Conservation (phyloP, 495 filamentous ascomycete genomes). For the Penicillium coffeae region DNA sequence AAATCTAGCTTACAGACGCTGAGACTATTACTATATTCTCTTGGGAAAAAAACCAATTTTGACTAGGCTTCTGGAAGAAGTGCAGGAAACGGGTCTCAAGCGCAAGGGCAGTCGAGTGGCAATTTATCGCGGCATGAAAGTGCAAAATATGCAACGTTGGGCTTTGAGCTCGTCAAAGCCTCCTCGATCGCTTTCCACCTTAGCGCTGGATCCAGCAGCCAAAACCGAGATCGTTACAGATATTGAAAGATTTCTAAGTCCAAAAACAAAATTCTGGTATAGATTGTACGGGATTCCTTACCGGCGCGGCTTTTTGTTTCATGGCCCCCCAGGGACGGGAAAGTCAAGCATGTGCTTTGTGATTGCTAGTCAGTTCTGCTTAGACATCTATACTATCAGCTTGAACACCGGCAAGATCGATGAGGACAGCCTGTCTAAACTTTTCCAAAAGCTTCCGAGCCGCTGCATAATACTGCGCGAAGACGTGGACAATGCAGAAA, state of each 20-base stretch:
- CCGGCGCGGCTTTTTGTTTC: slow-evolving; percentile 57
- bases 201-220: no score
- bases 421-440: slow-evolving; percentile 59
- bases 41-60: no score
- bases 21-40: no score
- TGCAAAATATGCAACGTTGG: no score
- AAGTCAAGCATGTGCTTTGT: slow-evolving; percentile 63
- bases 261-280: slow-evolving; percentile 25
- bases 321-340: slow-evolving; percentile 67
- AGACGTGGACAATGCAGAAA: slow-evolving; percentile 30
- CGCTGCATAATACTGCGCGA: slow-evolving; percentile 34
- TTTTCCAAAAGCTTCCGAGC: slow-evolving; percentile 52
- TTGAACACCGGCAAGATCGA: slow-evolving; percentile 7
- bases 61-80: no score
- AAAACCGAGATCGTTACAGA: no score
- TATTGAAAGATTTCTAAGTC: slow-evolving; percentile 13
- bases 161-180: no score
- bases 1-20: no score
- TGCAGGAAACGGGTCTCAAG: no score
- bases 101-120: no score
- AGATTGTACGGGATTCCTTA: slow-evolving; percentile 59
- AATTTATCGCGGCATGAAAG: no score
- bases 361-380: slow-evolving; percentile 55
- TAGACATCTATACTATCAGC: slow-evolving; percentile 57
- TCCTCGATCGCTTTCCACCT: no score